Evolutionary conservation across 2,329 filamentous ascomycete species (phyloP).

Genomic region (Ceratocystis smalleyi): DNA sequence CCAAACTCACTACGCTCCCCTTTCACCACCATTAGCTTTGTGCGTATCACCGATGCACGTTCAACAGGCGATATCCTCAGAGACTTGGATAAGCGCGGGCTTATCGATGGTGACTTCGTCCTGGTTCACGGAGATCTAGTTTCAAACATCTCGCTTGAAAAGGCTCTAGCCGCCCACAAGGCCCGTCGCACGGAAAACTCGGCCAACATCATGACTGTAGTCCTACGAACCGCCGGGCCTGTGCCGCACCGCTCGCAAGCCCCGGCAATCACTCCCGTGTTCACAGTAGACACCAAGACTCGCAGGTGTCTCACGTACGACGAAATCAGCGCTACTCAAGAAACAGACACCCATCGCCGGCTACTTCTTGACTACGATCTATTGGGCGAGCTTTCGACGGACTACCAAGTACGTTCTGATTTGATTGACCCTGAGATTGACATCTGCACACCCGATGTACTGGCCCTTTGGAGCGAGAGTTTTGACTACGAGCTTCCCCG

Average conservation of each 20-base stretch:
- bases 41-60: conserved; percentile 66
- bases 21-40: conserved; percentile 67
- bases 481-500: conserved; percentile 90
- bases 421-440: conserved; percentile 90
- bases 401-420: conserved; percentile 73
- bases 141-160: conserved; percentile 73
- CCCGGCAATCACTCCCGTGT: conserved; percentile 61
- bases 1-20: conserved; percentile 40
- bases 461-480: conserved; percentile 91
- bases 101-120: conserved; percentile 83
- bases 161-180: conserved; percentile 61
- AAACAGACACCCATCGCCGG: conserved; percentile 35
- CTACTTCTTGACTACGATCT: conserved; percentile 64
- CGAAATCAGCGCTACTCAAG: conserved; percentile 59
- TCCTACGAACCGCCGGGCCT: conserved; percentile 62
- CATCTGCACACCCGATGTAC: conserved; percentile 90
- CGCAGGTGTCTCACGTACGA: conserved; percentile 86
- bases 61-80: conserved; percentile 90
- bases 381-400: conserved; percentile 50
- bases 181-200: conserved; percentile 69
- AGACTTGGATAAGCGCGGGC: conserved; percentile 70
- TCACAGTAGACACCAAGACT: conserved; percentile 67
- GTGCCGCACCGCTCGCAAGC: conserved; percentile 61
- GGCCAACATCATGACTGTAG: conserved; percentile 95
- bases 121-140: conserved; percentile 86